Evolutionary conservation across 2,329 filamentous ascomycete genomes (phyloP).

Genomic region (Penicillium olsonii): DNA sequence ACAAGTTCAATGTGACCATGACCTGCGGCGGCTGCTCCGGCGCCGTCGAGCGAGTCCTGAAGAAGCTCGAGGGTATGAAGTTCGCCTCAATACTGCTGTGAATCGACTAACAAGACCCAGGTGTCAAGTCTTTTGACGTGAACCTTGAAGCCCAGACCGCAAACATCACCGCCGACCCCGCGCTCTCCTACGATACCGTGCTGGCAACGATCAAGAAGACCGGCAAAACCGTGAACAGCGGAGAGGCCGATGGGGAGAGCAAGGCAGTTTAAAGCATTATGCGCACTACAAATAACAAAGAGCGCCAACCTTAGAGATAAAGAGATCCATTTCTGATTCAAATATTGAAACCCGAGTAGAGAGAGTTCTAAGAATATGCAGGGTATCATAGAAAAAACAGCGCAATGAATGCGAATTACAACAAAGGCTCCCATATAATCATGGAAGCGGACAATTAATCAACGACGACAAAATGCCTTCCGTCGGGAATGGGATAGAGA

Average conservation of each 20-base stretch:
- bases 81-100: neutral
- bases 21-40: conserved; percentile 94
- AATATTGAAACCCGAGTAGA: conserved; percentile 7
- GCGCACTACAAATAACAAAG: neutral
- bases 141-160: conserved; percentile 84
- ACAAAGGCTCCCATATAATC: neutral
- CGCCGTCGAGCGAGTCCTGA: conserved; percentile 86
- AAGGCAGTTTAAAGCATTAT: conserved; percentile 35
- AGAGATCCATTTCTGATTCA: neutral
- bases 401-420: conserved; percentile 6
- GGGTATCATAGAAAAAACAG: conserved; percentile 27
- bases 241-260: conserved; percentile 46
- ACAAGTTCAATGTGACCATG: conserved; percentile 96
- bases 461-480: conserved; percentile 29
- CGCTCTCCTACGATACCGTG: conserved; percentile 75
- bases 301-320: neutral
- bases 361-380: conserved; percentile 18
- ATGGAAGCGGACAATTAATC: conserved; percentile 24
- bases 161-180: conserved; percentile 69
- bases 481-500: conserved; percentile 21
- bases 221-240: conserved; percentile 82
- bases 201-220: conserved; percentile 91
- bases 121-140: conserved; percentile 83
- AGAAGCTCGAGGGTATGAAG: conserved; percentile 79
- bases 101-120: conserved; percentile 48